A percentile compares a stretch with the other conserved stretches of the same genome.
phyloP scores from a whole-genome alignment of 1,284 basidiomycete species.

The Ganoderma multipileum region DNA sequence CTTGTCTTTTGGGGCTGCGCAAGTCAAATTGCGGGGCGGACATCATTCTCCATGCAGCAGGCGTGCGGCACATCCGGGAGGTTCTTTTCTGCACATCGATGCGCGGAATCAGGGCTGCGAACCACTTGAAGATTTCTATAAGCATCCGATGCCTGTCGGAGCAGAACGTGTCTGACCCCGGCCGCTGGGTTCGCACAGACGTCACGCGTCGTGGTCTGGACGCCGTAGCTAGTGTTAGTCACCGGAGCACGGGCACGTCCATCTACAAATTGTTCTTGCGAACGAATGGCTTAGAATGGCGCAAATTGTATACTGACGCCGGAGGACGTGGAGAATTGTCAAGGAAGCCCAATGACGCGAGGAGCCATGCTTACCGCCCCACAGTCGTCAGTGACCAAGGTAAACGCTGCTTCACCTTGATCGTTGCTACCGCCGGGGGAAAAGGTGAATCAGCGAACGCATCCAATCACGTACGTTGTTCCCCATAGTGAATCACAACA shows the following conservation, averaged over 20 bases:
- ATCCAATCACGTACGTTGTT: neutral
- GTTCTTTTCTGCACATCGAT: neutral
- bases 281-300: neutral
- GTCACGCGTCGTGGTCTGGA: neutral
- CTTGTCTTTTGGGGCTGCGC: neutral
- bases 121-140: conserved; percentile 1
- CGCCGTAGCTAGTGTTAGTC: neutral
- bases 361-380: neutral
- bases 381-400: neutral
- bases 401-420: neutral
- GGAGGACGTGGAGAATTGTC: neutral
- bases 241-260: conserved; percentile 1
- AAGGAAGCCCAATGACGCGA: too few species aligned
- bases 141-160: conserved; percentile 1
- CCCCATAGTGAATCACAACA: neutral
- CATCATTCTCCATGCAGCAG: neutral
- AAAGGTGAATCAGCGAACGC: neutral
- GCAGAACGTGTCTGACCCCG: neutral
- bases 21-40: neutral
- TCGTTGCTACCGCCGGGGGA: neutral
- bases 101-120: neutral
- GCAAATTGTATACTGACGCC: neutral
- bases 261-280: neutral
- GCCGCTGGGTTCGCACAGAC: neutral
- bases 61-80: neutral